These are phyloP conservation scores for Fraxinus excelsior DNA, from an alignment of 257 asterid genomes.

Conservation along the genomic window DNA sequence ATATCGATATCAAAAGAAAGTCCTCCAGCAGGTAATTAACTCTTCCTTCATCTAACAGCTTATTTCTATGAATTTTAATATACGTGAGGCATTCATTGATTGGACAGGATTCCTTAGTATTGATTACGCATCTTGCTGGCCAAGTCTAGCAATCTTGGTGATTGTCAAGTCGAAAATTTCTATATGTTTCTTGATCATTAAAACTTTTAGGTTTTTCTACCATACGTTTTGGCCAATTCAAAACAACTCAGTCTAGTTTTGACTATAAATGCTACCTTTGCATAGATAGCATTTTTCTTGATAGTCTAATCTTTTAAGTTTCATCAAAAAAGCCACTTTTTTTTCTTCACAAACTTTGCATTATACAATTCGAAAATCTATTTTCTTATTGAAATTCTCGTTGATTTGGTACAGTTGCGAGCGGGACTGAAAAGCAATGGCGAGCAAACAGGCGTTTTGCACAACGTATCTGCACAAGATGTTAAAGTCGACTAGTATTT, in stretches of 20 bases:
- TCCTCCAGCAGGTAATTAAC: conserved; percentile 73
- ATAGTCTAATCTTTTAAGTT: background rate
- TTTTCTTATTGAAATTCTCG: background rate
- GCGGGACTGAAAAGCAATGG: conserved; percentile 48
- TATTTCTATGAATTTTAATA: background rate
- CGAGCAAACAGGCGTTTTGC: conserved; percentile 35
- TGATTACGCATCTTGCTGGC: background rate
- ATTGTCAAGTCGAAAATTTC: background rate
- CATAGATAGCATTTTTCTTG: background rate
- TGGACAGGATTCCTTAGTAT: background rate
- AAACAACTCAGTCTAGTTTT: background rate
- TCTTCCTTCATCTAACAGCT: background rate
- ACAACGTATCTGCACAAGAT: conserved; percentile 31
- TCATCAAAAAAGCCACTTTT: background rate
- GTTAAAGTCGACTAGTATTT: conserved; percentile 46
- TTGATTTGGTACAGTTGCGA: conserved; percentile 42
- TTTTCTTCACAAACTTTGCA: background rate
- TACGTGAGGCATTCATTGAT: background rate
- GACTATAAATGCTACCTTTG: background rate
- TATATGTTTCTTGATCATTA: background rate
- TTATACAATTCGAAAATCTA: background rate
- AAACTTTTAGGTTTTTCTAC: background rate
- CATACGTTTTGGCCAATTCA: background rate
- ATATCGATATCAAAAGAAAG: conserved; percentile 79
- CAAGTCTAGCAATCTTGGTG: too few relatives aligned